Percentiles rank a stretch among this genome's conserved stretches.
These are phyloP conservation scores for Suillus weaverae DNA, from an alignment of 768 basidiomycete genomes.

Conservation along the genomic window DNA sequence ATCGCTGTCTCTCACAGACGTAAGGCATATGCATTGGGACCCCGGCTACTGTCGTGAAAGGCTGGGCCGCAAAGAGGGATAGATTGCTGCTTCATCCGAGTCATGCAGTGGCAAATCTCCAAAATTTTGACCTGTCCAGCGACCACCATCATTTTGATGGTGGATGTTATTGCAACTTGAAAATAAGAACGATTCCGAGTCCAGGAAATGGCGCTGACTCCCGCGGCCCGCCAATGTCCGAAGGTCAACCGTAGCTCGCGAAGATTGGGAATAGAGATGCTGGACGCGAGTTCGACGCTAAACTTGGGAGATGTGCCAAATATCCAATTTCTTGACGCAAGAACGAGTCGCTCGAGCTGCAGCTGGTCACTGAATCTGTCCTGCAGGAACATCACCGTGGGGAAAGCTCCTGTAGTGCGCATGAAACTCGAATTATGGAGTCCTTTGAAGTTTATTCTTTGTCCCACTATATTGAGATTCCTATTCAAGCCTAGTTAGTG, in stretches of 20 bases:
- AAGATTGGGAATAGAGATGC: constrained; percentile 48
- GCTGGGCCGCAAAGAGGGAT: background rate
- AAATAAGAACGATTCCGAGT: background rate
- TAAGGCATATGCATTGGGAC: background rate
- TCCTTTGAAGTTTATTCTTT: constrained; percentile 40
- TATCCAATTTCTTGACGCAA: constrained; percentile 53
- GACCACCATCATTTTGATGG: constrained; percentile 20
- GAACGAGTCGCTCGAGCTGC: constrained; percentile 44
- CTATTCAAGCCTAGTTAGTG: too few species aligned
- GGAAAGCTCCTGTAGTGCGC: constrained; percentile 43
- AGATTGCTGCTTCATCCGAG: too few species aligned
- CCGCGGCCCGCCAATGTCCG: constrained; percentile 10
- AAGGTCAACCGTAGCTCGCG: constrained; percentile 46
- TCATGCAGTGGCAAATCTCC: background rate
- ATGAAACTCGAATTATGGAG: constrained; percentile 32
- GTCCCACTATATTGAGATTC: constrained; percentile 31
- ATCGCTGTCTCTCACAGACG: background rate
- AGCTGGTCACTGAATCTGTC: constrained; percentile 22
- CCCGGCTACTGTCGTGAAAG: background rate
- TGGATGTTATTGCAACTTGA: background rate
- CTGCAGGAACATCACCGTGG: constrained; percentile 32
- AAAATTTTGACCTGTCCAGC: constrained; percentile 21
- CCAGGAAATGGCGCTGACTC: background rate
- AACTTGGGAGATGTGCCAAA: constrained; percentile 65
- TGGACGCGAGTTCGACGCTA: constrained; percentile 45